These are phyloP conservation scores for Crithidia bombi DNA, from an alignment of 208 protist species.

Conservation along the genomic window DNA sequence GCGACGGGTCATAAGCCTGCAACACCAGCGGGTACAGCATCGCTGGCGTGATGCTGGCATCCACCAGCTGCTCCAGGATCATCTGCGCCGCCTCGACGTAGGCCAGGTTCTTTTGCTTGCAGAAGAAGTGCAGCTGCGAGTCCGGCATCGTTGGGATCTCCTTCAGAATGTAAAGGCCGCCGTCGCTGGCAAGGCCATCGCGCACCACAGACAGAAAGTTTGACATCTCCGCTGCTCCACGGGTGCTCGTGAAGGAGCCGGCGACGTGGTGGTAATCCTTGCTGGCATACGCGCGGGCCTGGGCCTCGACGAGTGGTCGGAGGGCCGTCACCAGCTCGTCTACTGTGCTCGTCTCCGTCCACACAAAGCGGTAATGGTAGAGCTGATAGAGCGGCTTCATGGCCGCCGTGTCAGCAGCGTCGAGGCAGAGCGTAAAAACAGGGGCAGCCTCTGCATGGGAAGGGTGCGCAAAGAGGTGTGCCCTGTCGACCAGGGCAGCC, in stretches of 20 bases:
- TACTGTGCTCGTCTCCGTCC: constrained; percentile 45
- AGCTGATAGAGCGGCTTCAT: constrained; percentile 37
- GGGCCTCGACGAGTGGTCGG: constrained; percentile 22
- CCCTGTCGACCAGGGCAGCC: constrained; percentile 29
- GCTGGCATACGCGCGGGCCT: constrained; percentile 6
- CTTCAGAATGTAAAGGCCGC: constrained; percentile 81
- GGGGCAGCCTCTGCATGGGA: not conserved
- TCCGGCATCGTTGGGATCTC: constrained; percentile 60
- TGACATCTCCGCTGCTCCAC: constrained; percentile 38
- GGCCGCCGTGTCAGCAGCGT: constrained; percentile 40
- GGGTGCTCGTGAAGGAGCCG: constrained; percentile 66
- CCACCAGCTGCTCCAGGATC: constrained; percentile 83
- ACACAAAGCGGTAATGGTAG: constrained; percentile 70
- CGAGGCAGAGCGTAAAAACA: constrained; percentile 57
- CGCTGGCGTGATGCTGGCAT: constrained; percentile 52
- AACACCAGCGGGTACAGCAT: constrained; percentile 59
- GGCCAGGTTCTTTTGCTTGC: constrained; percentile 42
- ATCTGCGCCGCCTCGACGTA: constrained; percentile 77
- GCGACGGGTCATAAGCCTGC: constrained; percentile 72
- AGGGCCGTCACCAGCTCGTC: constrained; percentile 45
- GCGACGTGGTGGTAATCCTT: constrained; percentile 2
- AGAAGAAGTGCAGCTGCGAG: constrained; percentile 67
- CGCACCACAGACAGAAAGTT: constrained; percentile 77
- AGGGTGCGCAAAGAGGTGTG: constrained; percentile 13
- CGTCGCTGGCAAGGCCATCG: constrained; percentile 78